Percentiles rank a stretch among this genome's conserved stretches.
Conservation (phyloP, 805 yeast species). For the Blastobotrys muscicola region DNA sequence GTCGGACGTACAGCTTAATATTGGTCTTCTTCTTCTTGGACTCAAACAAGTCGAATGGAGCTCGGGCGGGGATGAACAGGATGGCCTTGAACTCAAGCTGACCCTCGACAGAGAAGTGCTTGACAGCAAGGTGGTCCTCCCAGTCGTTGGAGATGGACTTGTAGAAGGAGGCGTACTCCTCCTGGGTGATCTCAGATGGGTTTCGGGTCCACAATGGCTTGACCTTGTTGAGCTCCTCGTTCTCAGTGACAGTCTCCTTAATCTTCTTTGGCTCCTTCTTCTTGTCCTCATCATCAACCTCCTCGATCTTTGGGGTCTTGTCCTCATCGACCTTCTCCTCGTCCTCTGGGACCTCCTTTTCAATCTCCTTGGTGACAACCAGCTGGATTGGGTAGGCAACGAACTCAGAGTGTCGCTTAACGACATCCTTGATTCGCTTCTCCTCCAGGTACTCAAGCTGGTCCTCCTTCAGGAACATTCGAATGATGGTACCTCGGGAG, state of each 20-base stretch:
- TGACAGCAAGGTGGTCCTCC: constrained; percentile 99
- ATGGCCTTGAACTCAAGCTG: constrained; percentile 99
- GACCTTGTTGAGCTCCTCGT: constrained; percentile 97
- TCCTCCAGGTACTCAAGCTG: constrained; percentile 98
- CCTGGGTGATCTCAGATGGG: constrained; percentile 95
- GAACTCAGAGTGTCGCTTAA: constrained; percentile 98
- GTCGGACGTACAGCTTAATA: constrained; percentile 97
- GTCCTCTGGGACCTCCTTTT: constrained; percentile 88
- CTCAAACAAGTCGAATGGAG: constrained; percentile 98
- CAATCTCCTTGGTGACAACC: constrained; percentile 97
- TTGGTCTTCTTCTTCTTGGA: constrained; percentile 98
- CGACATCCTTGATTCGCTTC: constrained; percentile 98
- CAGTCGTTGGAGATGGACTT: constrained; percentile 98
- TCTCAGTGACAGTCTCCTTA: constrained; percentile 88
- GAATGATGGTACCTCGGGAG: constrained; percentile 90
- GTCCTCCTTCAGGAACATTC: constrained; percentile 97
- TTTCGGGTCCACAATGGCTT: constrained; percentile 99
- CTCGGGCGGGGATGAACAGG: constrained; percentile 95
- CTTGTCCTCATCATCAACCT: constrained; percentile 69
- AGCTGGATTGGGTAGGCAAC: constrained; percentile 98
- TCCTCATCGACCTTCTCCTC: constrained; percentile 47
- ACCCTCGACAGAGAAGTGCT: constrained; percentile 99
- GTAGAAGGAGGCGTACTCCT: constrained; percentile 98
- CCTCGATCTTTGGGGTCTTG: constrained; percentile 60
- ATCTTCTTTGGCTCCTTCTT: constrained; percentile 66